Evolutionary conservation across 306 rosid species (phyloP), one percentile per base, ranked within the genome.

Genomic region (Morella rubra): DNA sequence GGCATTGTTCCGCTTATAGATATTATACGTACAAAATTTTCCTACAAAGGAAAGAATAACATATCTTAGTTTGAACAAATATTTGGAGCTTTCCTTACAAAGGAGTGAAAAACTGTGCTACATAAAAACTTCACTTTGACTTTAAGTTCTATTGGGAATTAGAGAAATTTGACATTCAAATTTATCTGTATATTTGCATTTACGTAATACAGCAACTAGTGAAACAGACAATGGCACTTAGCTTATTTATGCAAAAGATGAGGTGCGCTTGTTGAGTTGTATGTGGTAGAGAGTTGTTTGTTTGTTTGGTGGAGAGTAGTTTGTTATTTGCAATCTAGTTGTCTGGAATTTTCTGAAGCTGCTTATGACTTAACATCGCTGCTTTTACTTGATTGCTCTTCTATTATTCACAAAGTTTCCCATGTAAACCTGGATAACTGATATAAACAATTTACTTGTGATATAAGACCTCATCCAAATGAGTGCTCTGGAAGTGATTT

Each of bases 401-500:
- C 14, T 65, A 40, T 65, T 18, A 65, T 18, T n/a, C 22, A 4
- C 6, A 9, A 44, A 22, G 42, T 24, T 40, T 71, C 16, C 3
- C 18, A 19, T 41, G 2, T 19, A 19, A 60, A 13, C 27, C 1
- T 51, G 65, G 44, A 44, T 42, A 44, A 40, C 37, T 80, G 45
- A 81, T 69, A 12, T 37, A 18, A 18, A 42, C 40, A 77, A 22
- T 41, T 45, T 14, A 13, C 41, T 22, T 68, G 24, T 74, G 11
- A 55, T 40, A 12, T 50, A 73, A 86, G 90, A 32, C 87, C 90
- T 76, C 90, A 86, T 49, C 86, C 88, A 47, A 86, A 84, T 81
- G 90, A 86, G 72, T 87, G 87, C 54, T 86, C 87, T 1, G 87
- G 90, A 41, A 86, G 90, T 70, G 87, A 86, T 64, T 81, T 86